Evolutionary conservation across 768 basidiomycete genomes (phyloP).

Genomic region (Fibroporia radiculosa): DNA sequence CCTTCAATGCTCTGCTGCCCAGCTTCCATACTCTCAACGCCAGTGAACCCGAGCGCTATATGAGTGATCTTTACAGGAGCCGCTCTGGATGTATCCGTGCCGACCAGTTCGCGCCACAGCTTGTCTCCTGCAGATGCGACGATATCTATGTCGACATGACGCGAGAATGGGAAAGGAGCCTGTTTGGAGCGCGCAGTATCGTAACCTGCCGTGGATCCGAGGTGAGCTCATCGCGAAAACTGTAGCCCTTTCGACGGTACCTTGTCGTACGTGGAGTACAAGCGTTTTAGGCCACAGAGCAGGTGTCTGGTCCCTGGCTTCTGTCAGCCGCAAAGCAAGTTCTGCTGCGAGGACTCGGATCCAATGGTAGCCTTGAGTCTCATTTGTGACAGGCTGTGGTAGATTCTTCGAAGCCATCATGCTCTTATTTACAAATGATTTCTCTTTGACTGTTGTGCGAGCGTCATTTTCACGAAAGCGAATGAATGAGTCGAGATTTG

Average conservation of each 20-base stretch:
- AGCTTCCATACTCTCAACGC: slow-evolving; percentile 62
- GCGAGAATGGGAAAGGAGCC: slow-evolving; percentile 77
- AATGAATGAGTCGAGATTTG: neutral
- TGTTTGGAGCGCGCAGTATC: slow-evolving; percentile 73
- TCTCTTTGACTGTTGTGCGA: slow-evolving; percentile 66
- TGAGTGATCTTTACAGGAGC: slow-evolving; percentile 57
- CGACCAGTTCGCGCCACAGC: slow-evolving; percentile 85
- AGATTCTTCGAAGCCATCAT: slow-evolving; percentile 98
- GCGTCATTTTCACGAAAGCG: neutral
- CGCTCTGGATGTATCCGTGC: slow-evolving; percentile 26
- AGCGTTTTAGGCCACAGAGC: slow-evolving; percentile 91
- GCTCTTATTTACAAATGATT: slow-evolving; percentile 72
- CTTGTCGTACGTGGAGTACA: slow-evolving; percentile 70
- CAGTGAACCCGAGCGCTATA: slow-evolving; percentile 68
- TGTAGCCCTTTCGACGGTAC: slow-evolving; percentile 26
- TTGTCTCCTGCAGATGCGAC: slow-evolving; percentile 71
- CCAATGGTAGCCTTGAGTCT: slow-evolving; percentile 82
- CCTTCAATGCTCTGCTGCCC: slow-evolving; percentile 87
- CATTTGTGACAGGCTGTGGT: slow-evolving; percentile 63
- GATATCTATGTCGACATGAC: slow-evolving; percentile 64
- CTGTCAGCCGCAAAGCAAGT: slow-evolving; percentile 74
- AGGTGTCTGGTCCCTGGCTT: slow-evolving; percentile 64
- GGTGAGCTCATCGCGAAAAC: neutral
- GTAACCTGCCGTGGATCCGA: slow-evolving; percentile 39
- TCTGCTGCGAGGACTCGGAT: slow-evolving; percentile 88